Conservation (phyloP, 2,329 filamentous ascomycete genomes). For the Trichoderma atrobrunneum region DNA sequence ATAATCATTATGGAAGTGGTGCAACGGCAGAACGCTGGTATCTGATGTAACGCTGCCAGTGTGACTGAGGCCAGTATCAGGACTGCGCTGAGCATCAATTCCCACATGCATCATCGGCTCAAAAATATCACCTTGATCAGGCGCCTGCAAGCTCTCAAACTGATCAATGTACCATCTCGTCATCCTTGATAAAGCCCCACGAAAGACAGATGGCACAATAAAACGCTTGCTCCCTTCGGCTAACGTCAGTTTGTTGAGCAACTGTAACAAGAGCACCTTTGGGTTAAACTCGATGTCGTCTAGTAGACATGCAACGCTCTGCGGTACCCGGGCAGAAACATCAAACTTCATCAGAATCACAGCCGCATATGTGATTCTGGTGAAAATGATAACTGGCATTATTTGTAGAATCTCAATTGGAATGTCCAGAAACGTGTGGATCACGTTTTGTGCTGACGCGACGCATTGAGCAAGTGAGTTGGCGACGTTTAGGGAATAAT, state of each 20-base stretch:
- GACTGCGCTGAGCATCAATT: neutral
- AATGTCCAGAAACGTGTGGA: neutral
- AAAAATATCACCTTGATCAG: neutral
- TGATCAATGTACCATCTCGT: neutral
- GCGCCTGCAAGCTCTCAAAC: neutral
- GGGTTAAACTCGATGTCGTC: neutral
- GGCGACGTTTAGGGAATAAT: neutral
- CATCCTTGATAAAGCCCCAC: neutral
- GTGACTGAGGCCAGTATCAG: neutral
- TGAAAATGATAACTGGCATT: neutral
- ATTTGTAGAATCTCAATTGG: neutral
- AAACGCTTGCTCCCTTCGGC: neutral
- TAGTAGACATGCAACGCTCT: neutral
- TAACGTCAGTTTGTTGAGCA: neutral
- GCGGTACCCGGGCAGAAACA: neutral
- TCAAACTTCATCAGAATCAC: neutral
- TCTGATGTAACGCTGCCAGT: neutral
- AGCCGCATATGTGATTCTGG: neutral
- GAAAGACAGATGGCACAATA: neutral
- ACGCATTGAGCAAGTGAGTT: neutral
- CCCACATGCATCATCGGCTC: neutral
- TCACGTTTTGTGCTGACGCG: neutral
- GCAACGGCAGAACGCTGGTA: neutral
- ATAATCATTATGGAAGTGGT: neutral
- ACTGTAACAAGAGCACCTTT: neutral